phyloP scores from a whole-genome alignment of 2,329 filamentous ascomycete genomes.

The Alternaria longipes region DNA sequence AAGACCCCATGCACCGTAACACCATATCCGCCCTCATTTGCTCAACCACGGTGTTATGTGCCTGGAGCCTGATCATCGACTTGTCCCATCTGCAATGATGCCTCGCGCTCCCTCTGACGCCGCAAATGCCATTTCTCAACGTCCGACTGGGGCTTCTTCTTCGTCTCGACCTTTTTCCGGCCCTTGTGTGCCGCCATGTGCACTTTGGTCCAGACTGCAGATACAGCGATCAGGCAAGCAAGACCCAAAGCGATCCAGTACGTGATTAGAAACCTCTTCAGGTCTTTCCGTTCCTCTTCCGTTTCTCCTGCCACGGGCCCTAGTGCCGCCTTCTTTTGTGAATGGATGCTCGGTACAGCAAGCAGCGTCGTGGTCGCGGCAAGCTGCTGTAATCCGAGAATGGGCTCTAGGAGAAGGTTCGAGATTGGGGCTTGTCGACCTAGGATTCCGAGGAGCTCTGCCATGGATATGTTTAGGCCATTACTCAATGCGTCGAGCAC shows the following conservation, averaged over 20 bases:
- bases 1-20: background rate
- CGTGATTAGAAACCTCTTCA: background rate
- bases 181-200: slow-evolving; percentile 1
- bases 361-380: background rate
- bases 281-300: background rate
- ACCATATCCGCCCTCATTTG: background rate
- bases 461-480: slow-evolving; percentile 10
- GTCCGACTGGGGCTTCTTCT: slow-evolving; percentile 6
- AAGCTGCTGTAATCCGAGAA: background rate
- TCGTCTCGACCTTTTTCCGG: background rate
- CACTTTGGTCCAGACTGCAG: slow-evolving; percentile 5
- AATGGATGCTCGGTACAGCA: background rate
- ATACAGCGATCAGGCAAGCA: background rate
- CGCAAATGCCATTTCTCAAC: slow-evolving; percentile 10
- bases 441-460: slow-evolving; percentile 10
- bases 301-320: background rate
- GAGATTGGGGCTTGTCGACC: slow-evolving; percentile 10
- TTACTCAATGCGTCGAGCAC: slow-evolving; percentile 10
- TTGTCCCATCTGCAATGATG: background rate
- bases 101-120: slow-evolving; percentile 1
- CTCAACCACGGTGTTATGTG: background rate
- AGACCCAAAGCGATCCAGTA: slow-evolving; percentile 5
- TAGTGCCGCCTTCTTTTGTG: background rate
- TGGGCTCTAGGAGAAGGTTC: slow-evolving; percentile 7
- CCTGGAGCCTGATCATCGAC: background rate